Conservation (phyloP, 352 stramenopile genomes). For the Phytophthora pistaciae region DNA sequence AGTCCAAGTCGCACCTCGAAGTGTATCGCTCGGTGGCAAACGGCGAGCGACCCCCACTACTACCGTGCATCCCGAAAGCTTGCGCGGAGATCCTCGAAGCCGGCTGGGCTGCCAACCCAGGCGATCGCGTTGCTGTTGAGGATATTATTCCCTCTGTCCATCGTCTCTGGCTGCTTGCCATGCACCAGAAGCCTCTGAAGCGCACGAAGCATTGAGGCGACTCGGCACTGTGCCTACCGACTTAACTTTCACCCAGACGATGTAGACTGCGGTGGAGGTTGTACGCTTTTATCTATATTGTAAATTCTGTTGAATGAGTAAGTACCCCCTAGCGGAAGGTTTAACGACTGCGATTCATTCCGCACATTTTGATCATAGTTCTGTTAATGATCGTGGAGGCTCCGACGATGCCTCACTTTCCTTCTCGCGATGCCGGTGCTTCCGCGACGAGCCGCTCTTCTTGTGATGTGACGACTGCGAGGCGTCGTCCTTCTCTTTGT, state of each 20-base stretch:
- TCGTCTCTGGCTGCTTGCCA: conserved; percentile 77
- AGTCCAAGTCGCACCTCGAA: conserved; percentile 76
- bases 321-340: neutral
- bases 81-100: conserved; percentile 80
- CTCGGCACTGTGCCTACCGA: neutral
- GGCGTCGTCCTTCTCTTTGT: conserved; percentile 21
- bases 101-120: conserved; percentile 75
- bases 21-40: conserved; percentile 82
- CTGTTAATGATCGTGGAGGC: conserved; percentile 44
- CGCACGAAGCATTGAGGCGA: conserved; percentile 60
- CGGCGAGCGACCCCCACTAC: conserved; percentile 73
- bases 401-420: conserved; percentile 14
- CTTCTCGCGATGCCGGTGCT: conserved; percentile 40
- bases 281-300: conserved; percentile 33
- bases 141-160: conserved; percentile 85
- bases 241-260: neutral
- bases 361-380: conserved; percentile 36
- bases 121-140: conserved; percentile 76
- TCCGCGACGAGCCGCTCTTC: conserved; percentile 49
- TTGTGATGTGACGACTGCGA: conserved; percentile 28
- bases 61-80: conserved; percentile 73
- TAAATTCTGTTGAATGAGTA: conserved; percentile 28
- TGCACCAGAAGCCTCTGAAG: conserved; percentile 80
- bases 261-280: conserved; percentile 16
- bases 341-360: neutral